phyloP scores from a whole-genome alignment of 2,329 filamentous ascomycete species.

The Aureobasidium sp. region DNA sequence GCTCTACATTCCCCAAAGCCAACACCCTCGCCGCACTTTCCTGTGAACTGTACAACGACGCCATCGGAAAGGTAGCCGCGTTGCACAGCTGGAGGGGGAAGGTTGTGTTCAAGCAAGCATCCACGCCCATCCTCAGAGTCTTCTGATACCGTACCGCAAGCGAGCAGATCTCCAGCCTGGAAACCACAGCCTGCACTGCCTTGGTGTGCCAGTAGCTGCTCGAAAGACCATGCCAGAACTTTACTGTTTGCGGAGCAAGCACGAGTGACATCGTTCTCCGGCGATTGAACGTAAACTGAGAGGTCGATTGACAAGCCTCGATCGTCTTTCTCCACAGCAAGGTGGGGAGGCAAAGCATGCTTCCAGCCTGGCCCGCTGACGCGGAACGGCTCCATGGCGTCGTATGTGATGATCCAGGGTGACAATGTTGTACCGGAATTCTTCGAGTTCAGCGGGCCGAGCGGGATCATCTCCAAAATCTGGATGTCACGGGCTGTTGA shows the following conservation, averaged over 20 bases:
- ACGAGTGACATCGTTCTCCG: constrained; percentile 9
- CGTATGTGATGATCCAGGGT: constrained; percentile 53
- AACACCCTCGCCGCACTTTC: constrained; percentile 28
- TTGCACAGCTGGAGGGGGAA: constrained; percentile 28
- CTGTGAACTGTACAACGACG: constrained; percentile 31
- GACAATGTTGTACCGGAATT: constrained; percentile 52
- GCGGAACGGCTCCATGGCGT: constrained; percentile 42
- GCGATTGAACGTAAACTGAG: constrained; percentile 19
- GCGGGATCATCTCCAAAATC: constrained; percentile 50
- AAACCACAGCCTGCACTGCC: constrained; percentile 34
- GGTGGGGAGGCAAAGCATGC: constrained; percentile 22
- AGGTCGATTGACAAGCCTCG: constrained; percentile 26
- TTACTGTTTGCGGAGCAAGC: constrained; percentile 26
- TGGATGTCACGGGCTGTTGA: constrained; percentile 50
- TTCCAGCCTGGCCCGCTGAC: constrained; percentile 16
- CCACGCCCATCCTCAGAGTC: constrained; percentile 30
- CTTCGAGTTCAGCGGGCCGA: constrained; percentile 55
- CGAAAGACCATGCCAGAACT: constrained; percentile 39
- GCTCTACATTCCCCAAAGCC: constrained; percentile 35
- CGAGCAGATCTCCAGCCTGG: constrained; percentile 35
- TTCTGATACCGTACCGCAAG: constrained; percentile 37
- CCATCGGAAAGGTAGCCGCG: constrained; percentile 34
- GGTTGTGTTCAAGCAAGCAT: constrained; percentile 34
- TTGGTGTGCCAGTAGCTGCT: constrained; percentile 37
- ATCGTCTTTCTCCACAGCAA: constrained; percentile 16